Evolutionary conservation across 495 filamentous ascomycete species (phyloP), one percentile per base, ranked within the genome.

Genomic region (Aspergillus heteromorphus): DNA sequence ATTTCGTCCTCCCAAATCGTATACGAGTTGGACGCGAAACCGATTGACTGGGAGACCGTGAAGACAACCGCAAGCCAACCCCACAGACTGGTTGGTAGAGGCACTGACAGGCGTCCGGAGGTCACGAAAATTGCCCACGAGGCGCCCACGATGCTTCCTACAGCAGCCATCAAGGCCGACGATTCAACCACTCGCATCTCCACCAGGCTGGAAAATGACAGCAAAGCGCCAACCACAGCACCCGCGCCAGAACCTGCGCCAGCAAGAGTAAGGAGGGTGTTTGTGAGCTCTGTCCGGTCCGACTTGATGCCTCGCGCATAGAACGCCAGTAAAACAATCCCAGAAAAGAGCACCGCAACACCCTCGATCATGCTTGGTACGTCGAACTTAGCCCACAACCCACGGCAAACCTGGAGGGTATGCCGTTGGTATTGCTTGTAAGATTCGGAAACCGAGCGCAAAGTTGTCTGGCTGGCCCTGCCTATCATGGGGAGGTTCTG

Each of bases 1-100:
- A 95, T 96, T 16, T 91, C 87, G 60, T 97, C 95, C 73, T 99
- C 93, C 95, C 95, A 97, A 57, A 99, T 96, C 5, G 92, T 97
- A 70, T 91, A 99, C 1, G 93, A 97, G 65, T 97, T 99, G 4
- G 93, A 92, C 0, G 91, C 93, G 69, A 97, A 97, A 34, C 92
- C 92, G 57, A 89, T 71, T 14, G 89, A 93, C 65, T 95, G 89
- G 58, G 83, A 82, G 21, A 89, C 66, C 0, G 91, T 92, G 58
- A 96, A 89, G 21, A 92, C 65, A 38, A 92, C 67, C 1, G 88
- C 85, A 49, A 96, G 76, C 85, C 89, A 89, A 16, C 90, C 88
- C 92, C 92, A 97, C 49, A 91, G 66, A 0, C 84, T 86, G n/a
- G 65, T 82, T 0, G 92, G 92, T n/a, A 91, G 55, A 38, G 89